These are phyloP conservation scores for Nemania sp. DNA, from an alignment of 2,329 filamentous ascomycete genomes.

Conservation along the genomic window DNA sequence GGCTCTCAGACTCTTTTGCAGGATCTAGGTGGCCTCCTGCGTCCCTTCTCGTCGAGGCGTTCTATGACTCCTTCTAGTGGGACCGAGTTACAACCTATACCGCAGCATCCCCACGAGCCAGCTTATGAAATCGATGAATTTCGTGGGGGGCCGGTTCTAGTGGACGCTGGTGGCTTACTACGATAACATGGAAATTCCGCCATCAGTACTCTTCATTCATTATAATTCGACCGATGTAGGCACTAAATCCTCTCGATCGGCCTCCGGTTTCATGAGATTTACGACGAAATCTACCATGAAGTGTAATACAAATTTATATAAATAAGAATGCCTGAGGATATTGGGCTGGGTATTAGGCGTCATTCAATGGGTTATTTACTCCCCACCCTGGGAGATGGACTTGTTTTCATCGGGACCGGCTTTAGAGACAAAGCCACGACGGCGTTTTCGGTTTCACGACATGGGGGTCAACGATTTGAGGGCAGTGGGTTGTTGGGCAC, in stretches of 20 bases:
- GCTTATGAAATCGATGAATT: conserved; percentile 50
- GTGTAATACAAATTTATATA: conserved; percentile 43
- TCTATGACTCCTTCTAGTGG: conserved; percentile 51
- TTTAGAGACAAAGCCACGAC: conserved; percentile 22
- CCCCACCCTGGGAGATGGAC: conserved; percentile 10
- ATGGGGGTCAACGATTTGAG: conserved; percentile 12
- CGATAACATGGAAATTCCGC: conserved; percentile 38
- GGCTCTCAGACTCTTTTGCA: conserved; percentile 70
- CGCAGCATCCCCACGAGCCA: conserved; percentile 55
- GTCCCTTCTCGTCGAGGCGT: conserved; percentile 54
- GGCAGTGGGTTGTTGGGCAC: conserved; percentile 8
- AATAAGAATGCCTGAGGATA: conserved; percentile 23
- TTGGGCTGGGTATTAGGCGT: conserved; percentile 29
- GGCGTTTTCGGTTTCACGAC: conserved; percentile 33
- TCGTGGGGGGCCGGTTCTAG: conserved; percentile 51
- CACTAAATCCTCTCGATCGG: conserved; percentile 1
- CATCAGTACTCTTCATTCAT: not conserved
- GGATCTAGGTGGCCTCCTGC: conserved; percentile 67
- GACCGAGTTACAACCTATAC: conserved; percentile 62
- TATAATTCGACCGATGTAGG: conserved; percentile 9
- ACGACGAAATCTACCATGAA: conserved; percentile 43
- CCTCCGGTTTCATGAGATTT: conserved; percentile 41
- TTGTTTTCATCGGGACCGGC: conserved; percentile 25
- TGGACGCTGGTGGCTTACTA: conserved; percentile 57
- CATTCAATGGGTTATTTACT: conserved; percentile 19